Evolutionary conservation across 2,329 filamentous ascomycete genomes (phyloP).

Genomic region (Penicillium sp.): DNA sequence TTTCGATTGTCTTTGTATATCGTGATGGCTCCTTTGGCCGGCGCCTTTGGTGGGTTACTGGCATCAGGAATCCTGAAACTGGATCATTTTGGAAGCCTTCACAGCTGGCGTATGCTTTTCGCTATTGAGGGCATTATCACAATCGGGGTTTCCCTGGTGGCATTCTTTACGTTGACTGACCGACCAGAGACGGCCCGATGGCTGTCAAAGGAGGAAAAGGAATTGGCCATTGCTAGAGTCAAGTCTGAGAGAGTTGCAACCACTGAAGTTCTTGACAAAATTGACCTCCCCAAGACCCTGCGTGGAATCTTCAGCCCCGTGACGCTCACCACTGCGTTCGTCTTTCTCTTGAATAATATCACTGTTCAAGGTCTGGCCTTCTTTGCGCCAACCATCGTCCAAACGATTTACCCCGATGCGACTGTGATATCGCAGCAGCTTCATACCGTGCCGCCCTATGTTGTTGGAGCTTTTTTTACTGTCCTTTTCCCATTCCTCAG

Average conservation of each 20-base stretch:
- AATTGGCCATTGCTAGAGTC: slow-evolving; percentile 64
- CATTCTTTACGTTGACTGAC: slow-evolving; percentile 67
- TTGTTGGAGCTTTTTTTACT: slow-evolving; percentile 67
- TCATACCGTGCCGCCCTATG: slow-evolving; percentile 69
- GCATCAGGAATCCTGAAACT: slow-evolving; percentile 64
- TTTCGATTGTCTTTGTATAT: slow-evolving; percentile 70
- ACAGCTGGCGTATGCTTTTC: slow-evolving; percentile 69
- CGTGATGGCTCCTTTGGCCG: slow-evolving; percentile 68
- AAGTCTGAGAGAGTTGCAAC: slow-evolving; percentile 67
- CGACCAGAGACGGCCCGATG: slow-evolving; percentile 67
- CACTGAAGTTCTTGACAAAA: slow-evolving; percentile 63
- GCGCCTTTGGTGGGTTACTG: slow-evolving; percentile 69
- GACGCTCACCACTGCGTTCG: slow-evolving; percentile 56
- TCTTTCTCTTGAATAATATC: slow-evolving; percentile 67
- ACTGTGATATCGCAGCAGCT: slow-evolving; percentile 65
- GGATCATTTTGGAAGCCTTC: slow-evolving; percentile 56
- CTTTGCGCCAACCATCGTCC: slow-evolving; percentile 69
- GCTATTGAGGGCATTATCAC: slow-evolving; percentile 70
- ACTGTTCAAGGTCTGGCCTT: slow-evolving; percentile 71
- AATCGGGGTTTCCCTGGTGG: slow-evolving; percentile 56
- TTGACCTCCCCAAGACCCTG: slow-evolving; percentile 60
- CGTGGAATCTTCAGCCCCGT: slow-evolving; percentile 66
- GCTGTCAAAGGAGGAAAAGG: slow-evolving; percentile 66
- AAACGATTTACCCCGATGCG: slow-evolving; percentile 63
- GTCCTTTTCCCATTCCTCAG: slow-evolving; percentile 61